Evolutionary conservation across 2,329 filamentous ascomycete species (phyloP).

Genomic region (Elsinoe fawcettii): DNA sequence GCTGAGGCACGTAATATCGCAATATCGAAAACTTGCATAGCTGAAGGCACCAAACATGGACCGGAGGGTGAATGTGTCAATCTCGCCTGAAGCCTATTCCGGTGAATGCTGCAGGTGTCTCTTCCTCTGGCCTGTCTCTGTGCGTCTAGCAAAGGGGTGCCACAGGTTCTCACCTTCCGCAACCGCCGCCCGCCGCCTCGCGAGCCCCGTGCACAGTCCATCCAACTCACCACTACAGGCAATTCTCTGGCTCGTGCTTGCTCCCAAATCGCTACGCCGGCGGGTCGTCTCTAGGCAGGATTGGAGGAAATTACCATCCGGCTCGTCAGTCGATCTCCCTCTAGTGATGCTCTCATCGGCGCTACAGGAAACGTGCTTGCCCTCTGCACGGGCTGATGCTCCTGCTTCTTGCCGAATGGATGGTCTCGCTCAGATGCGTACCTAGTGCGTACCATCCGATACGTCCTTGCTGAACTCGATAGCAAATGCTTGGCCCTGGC

Average conservation of each 20-base stretch:
- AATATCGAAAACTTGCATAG: conserved; percentile 7
- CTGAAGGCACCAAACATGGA: background rate
- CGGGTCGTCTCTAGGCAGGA: conserved; percentile 12
- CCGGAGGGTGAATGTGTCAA: background rate
- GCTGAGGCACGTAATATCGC: conserved; percentile 12
- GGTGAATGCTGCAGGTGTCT: background rate
- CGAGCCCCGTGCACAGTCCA: background rate
- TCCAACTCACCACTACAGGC: background rate
- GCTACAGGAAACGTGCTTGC: conserved; percentile 11
- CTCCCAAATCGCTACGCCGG: conserved; percentile 9
- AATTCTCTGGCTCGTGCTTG: conserved; percentile 8
- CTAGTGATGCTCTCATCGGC: conserved; percentile 2
- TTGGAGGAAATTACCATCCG: conserved; percentile 14
- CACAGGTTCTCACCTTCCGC: conserved; percentile 8
- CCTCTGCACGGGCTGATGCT: background rate
- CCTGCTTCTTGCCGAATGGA: background rate
- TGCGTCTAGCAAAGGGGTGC: background rate
- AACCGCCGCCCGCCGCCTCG: conserved; percentile 3
- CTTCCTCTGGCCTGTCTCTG: background rate
- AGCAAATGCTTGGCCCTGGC: conserved; percentile 5
- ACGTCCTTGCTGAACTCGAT: background rate
- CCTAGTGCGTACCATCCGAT: background rate
- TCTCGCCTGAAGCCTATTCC: conserved; percentile 6
- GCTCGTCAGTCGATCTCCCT: conserved; percentile 8
- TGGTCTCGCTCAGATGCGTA: background rate